Conservation (phyloP, 305 asterid genomes). For the Fraxinus xanthoxyloides region DNA sequence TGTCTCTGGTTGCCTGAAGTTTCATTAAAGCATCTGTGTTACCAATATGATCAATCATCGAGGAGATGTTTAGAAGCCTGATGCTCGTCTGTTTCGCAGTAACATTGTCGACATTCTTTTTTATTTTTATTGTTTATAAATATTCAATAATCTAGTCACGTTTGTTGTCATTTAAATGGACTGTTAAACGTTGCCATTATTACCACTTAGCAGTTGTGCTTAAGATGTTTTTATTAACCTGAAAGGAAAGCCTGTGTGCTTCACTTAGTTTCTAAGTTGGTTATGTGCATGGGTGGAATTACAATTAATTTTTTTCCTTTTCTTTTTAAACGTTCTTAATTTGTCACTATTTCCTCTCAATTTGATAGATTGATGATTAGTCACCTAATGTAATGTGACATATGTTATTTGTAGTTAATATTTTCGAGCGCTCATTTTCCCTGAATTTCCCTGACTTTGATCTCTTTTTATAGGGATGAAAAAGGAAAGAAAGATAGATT, state of each 20-base stretch:
- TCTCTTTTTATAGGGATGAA: slow-evolving; percentile 36
- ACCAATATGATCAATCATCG: not conserved
- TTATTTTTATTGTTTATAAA: not conserved
- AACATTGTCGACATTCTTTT: not conserved
- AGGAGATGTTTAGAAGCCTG: not conserved
- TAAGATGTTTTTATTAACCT: not conserved
- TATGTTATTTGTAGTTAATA: not conserved
- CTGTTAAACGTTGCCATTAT: not conserved
- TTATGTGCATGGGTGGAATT: not conserved
- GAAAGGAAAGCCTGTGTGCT: not conserved
- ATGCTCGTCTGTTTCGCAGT: not conserved
- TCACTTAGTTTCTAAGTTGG: not conserved
- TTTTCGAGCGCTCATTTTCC: not conserved
- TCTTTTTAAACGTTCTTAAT: not conserved
- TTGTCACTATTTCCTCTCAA: not conserved
- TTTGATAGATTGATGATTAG: not conserved
- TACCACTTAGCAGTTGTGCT: not conserved
- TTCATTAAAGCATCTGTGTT: not conserved
- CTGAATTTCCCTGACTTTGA: not conserved
- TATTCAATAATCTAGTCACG: not conserved
- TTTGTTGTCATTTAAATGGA: not conserved
- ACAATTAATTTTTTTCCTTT: not conserved
- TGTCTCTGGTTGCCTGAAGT: not conserved
- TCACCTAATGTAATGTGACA: not conserved
- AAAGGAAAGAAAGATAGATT: slow-evolving; percentile 28